phyloP scores from a whole-genome alignment of 148 eudicot genomes.

The Vaccinium vitisidaea region DNA sequence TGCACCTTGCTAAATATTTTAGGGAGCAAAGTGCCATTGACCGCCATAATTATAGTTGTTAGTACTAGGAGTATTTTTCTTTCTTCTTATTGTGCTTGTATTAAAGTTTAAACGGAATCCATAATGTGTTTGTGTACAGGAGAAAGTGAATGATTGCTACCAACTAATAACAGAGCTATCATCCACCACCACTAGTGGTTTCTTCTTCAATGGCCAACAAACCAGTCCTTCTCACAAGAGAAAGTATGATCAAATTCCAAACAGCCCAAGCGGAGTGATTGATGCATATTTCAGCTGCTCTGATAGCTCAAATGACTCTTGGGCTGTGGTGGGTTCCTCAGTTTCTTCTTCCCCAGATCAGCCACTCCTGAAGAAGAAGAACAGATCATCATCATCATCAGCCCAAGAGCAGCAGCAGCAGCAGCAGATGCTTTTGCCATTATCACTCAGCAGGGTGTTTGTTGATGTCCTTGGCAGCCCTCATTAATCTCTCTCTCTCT shows the following conservation, averaged over 20 bases:
- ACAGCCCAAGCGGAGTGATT: conserved; percentile 51
- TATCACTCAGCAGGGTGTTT: conserved; percentile 45
- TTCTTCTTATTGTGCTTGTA: neutral
- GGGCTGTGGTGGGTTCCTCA: conserved; percentile 21
- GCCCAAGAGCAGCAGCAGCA: conserved; percentile 36
- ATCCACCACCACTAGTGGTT: neutral
- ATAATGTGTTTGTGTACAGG: conserved; percentile 26
- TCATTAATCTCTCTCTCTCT: conserved; percentile 26
- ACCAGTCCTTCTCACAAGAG: conserved; percentile 18
- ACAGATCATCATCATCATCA: neutral
- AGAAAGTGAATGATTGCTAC: conserved; percentile 47
- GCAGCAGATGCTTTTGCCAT: conserved; percentile 36
- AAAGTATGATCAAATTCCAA: conserved; percentile 23
- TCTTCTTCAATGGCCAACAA: neutral
- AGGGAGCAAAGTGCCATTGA: neutral
- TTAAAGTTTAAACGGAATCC: neutral
- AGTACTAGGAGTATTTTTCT: neutral
- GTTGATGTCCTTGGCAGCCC: conserved; percentile 57
- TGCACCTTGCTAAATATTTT: neutral
- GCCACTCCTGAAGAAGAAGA: conserved; percentile 21
- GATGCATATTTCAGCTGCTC: conserved; percentile 38
- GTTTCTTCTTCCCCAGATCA: conserved; percentile 30
- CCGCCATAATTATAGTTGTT: neutral
- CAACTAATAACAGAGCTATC: conserved; percentile 33
- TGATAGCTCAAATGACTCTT: conserved; percentile 54